A percentile compares a stretch with the other conserved stretches of the same genome.
Conservation (phyloP, 345 rosid genomes). For the Tarenaya hassleriana region DNA sequence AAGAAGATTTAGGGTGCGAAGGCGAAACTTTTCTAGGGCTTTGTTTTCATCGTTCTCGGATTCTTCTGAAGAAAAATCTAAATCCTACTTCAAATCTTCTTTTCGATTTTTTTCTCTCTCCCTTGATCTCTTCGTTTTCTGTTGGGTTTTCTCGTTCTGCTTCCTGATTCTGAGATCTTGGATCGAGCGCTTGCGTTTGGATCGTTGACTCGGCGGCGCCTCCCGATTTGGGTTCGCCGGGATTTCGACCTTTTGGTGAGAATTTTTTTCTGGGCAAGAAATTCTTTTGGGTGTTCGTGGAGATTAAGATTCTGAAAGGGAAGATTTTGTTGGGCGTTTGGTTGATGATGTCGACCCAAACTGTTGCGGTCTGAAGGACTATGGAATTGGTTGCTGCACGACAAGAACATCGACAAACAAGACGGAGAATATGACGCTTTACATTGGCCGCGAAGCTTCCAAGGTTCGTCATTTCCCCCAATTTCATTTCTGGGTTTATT, state of each 20-base stretch:
- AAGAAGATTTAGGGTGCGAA: constrained; percentile 1
- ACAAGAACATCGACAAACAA: constrained; percentile 8
- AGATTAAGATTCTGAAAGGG: constrained; percentile 1
- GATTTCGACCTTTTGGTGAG: background rate
- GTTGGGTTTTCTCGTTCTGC: constrained; percentile 4
- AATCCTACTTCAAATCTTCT: background rate
- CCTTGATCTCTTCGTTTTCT: constrained; percentile 1
- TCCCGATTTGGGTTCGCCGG: background rate
- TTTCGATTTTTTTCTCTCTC: constrained; percentile 12
- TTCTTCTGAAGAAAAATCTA: constrained; percentile 10
- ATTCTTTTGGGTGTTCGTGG: background rate
- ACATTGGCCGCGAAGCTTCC: constrained; percentile 96
- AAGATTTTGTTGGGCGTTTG: background rate
- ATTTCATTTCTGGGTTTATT: background rate
- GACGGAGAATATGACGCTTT: constrained; percentile 56
- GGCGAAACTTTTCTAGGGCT: constrained; percentile 13
- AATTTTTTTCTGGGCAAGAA: too few relatives aligned
- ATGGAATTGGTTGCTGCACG: constrained; percentile 48
- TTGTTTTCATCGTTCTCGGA: constrained; percentile 20
- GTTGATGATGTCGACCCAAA: constrained; percentile 40
- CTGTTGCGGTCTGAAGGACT: constrained; percentile 41
- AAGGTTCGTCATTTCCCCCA: constrained; percentile 36
- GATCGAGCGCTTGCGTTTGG: constrained; percentile 14
- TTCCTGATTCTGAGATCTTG: constrained; percentile 15
- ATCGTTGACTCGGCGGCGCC: constrained; percentile 13